Conservation (phyloP, 495 filamentous ascomycete species). For the Cudoniella acicularis region DNA sequence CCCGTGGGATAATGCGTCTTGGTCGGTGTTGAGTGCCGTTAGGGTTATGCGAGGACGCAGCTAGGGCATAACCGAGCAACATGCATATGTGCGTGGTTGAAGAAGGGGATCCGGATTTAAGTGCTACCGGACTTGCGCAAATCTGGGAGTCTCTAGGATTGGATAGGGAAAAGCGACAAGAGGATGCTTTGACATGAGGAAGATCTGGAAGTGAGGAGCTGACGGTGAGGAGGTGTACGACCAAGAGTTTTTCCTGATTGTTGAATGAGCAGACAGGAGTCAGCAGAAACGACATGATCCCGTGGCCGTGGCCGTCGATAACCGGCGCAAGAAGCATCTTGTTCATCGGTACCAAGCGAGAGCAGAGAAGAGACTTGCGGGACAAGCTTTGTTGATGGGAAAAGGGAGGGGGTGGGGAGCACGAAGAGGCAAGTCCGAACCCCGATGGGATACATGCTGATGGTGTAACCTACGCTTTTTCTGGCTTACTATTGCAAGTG, state of each 20-base stretch:
- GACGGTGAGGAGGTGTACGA: not conserved
- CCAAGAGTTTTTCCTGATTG: not conserved
- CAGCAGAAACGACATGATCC: not conserved
- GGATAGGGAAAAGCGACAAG: not conserved
- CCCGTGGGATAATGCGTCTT: not conserved
- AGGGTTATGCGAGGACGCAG: slow-evolving; percentile 7
- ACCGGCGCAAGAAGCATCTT: not conserved
- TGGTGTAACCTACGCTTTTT: not conserved
- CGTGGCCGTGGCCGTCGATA: not conserved
- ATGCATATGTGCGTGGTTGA: not conserved
- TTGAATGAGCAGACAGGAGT: not conserved
- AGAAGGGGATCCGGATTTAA: not conserved
- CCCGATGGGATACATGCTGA: not conserved
- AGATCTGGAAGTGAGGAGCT: not conserved
- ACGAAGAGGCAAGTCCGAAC: not conserved
- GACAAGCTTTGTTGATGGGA: not conserved
- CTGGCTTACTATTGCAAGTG: not conserved
- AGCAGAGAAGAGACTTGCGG: not conserved
- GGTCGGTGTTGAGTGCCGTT: slow-evolving; percentile 3
- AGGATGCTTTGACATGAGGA: not conserved
- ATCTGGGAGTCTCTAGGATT: not conserved
- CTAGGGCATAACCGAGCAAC: not conserved
- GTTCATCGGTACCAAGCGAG: not conserved
- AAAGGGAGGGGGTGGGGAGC: not conserved
- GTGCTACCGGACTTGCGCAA: slow-evolving; percentile 1